Evolutionary conservation across 1,284 basidiomycete genomes (phyloP), one percentile per base, ranked within the genome.

Genomic region (Fomitopsis palustris): DNA sequence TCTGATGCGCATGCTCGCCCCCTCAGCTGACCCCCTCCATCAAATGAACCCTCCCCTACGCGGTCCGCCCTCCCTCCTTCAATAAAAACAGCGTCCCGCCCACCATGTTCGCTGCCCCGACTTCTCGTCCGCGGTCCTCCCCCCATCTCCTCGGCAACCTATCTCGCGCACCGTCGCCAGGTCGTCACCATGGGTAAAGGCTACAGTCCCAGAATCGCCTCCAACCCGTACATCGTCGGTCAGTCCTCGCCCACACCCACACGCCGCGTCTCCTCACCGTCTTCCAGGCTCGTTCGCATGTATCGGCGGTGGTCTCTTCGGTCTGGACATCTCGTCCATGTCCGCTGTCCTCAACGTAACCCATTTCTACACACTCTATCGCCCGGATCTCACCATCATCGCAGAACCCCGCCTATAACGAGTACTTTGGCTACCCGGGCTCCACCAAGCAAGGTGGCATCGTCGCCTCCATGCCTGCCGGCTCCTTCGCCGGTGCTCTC

Each of bases 291-390:
- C 86, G 17, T 91, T 92, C 73, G 88, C 89, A 72, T 90, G 88
- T 70, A 91, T 92, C 64, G 88, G 89, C 55, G 89, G 89, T 64
- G 86, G 86, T 56, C 80, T 91, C 47, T 90, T 90, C 70, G 88
- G 89, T 67, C 70, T 90, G 75, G 89, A 92, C 78, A 91, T 91
- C 68, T 88, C 87, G 69, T 89, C 87, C 70, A 90, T 91, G 89
- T 88, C 87, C 61, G 88, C 85, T n/a, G 87, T 90, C 53, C 74
- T 90, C 67, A 86, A 75, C 64, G 87, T 87, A 65, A n/a, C n/a
- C n/a, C 71, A 14, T 21, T 29, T 42, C 12, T 23, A 23, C 39
- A 38, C 38, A 51, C 31, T 57, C 12, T 35, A 19, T 14, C 23
- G 12, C 31, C n/a, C 27, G 9, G 29, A 31, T 52, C 27, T 38